Evolutionary conservation across 768 basidiomycete genomes (phyloP), one percentile per base, ranked within the genome.

Genomic region (Lentinula detonsa): DNA sequence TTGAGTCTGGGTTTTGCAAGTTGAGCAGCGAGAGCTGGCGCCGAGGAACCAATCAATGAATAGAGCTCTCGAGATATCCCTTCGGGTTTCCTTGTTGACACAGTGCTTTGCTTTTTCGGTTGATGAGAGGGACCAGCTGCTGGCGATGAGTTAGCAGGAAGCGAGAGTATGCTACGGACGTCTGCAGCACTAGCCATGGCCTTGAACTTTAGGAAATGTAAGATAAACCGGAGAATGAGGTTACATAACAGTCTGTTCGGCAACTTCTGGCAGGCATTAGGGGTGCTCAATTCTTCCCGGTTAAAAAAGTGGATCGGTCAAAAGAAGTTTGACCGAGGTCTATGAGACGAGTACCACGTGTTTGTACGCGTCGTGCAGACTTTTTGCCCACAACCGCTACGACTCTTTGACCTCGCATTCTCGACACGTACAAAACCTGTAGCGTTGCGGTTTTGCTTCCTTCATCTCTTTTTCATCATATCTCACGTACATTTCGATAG

Each of bases 31-130:
- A 98, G 81, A 2, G 90, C 86, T 0, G 96, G 95, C 10, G 90
- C 90, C 52, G 92, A 90, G 62, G 93, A 87, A n/a, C 96, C 96
- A 65, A 99, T 98, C 62, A 99, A 85, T 1, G 91, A 87, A 75
- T 91, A 98, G 2, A 99, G 81, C 72, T 98, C 95, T 65, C 95
- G 81, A 0, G 94, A 89, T 62, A 98, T 95, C 18, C 96, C 95
- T 18, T 94, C 92, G 3, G 91, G 91, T 73, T 91, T 93, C 68
- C 82, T 81, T 16, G 76, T 68, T 11, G 78, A 68, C 2, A 74
- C 16, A n/a, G 75, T 59, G 23, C 70, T 39, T 3, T 74, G 62
- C 65, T 82, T 88, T 66, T 81, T 83, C 1, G 71, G 69, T 42
- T 78, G 28, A 28, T 28, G 81, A n/a, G 81, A 74, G 2, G 81